Evolutionary conservation across 2,329 filamentous ascomycete genomes (phyloP).

Genomic region (Colletotrichum sp.): DNA sequence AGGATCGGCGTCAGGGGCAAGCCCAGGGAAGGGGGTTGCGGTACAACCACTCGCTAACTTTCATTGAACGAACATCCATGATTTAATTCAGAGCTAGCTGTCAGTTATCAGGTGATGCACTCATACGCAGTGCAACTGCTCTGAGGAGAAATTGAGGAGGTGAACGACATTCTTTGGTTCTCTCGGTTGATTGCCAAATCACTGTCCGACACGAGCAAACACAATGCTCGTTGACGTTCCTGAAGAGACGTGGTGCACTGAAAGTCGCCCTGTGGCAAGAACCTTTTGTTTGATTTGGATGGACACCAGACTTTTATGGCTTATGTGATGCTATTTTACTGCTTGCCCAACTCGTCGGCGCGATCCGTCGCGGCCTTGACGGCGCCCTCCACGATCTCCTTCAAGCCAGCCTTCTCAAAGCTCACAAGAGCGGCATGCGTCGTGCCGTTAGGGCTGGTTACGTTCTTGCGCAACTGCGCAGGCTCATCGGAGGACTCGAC

Average conservation of each 20-base stretch:
- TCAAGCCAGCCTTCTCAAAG: slow-evolving; percentile 49
- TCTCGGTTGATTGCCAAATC: not conserved
- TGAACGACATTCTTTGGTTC: not conserved
- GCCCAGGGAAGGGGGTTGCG: not conserved
- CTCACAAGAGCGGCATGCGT: slow-evolving; percentile 54
- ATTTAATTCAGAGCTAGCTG: not conserved
- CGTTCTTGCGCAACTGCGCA: slow-evolving; percentile 52
- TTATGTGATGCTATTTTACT: not conserved
- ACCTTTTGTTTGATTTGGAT: not conserved
- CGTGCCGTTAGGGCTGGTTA: slow-evolving; percentile 58
- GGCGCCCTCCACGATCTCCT: slow-evolving; percentile 47
- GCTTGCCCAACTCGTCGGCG: slow-evolving; percentile 38
- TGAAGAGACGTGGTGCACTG: not conserved
- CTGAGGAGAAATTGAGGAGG: not conserved
- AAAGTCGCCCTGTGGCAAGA: not conserved
- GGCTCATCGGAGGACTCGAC: slow-evolving; percentile 50
- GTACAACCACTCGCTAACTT: not conserved
- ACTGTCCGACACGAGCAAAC: no score
- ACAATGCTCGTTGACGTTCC: no score
- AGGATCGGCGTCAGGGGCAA: not conserved
- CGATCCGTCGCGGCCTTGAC: slow-evolving; percentile 50
- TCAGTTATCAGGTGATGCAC: not conserved
- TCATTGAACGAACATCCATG: not conserved
- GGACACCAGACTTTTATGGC: not conserved
- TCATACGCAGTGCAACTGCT: not conserved